These are phyloP conservation scores for Multifurca ochricompacta DNA, from an alignment of 768 basidiomycete species.

Conservation along the genomic window DNA sequence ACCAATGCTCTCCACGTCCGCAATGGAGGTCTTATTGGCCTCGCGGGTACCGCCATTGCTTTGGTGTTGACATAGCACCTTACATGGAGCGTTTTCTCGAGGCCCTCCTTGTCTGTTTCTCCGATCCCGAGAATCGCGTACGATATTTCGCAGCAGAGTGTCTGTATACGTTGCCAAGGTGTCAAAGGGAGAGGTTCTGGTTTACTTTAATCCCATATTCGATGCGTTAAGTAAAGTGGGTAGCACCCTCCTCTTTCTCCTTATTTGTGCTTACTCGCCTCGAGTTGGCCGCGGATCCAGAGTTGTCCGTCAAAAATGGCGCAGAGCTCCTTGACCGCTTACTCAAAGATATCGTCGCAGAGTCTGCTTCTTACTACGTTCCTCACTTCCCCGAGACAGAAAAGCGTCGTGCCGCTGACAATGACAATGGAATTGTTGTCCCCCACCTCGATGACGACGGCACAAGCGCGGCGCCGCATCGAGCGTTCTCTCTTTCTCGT, in stretches of 20 bases:
- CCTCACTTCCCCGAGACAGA: constrained; percentile 81
- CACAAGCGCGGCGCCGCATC: constrained; percentile 36
- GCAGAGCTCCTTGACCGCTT: constrained; percentile 93
- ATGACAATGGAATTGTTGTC: constrained; percentile 53
- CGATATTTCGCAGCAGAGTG: constrained; percentile 98
- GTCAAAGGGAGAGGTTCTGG: constrained; percentile 91
- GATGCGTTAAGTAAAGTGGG: constrained; percentile 93
- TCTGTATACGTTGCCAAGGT: constrained; percentile 95
- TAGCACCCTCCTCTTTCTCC: background rate
- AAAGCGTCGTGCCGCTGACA: constrained; percentile 47
- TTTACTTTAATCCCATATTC: constrained; percentile 98
- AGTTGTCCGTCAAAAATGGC: constrained; percentile 95
- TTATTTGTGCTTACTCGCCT: background rate
- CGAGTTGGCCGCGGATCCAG: constrained; percentile 93
- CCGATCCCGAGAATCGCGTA: constrained; percentile 89
- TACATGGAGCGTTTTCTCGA: constrained; percentile 93
- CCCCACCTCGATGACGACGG: constrained; percentile 50
- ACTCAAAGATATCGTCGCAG: constrained; percentile 97
- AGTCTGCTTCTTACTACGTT: constrained; percentile 91
- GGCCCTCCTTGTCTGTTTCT: constrained; percentile 84
- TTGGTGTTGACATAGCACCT: constrained; percentile 87
- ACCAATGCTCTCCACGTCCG: constrained; percentile 81
- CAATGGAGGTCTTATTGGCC: constrained; percentile 92
- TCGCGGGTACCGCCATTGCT: constrained; percentile 96
- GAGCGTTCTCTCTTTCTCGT: constrained; percentile 87